Evolutionary conservation across 331 rosid genomes (phyloP), one percentile per base, ranked within the genome.

Genomic region (Telfairia occidentalis): DNA sequence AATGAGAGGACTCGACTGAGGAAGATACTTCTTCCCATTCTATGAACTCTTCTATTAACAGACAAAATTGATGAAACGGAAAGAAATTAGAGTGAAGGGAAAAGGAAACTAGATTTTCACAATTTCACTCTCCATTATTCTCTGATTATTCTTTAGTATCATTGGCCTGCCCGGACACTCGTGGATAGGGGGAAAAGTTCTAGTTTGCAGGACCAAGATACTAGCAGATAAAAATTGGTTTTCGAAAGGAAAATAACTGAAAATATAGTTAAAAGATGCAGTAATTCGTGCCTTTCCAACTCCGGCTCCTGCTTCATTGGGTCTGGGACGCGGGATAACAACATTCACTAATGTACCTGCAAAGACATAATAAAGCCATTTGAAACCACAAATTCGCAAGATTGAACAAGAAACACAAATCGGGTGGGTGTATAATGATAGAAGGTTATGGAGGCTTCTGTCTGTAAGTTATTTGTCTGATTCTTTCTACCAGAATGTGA

Each of bases 321-420:
- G 90, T 5, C 60, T 77, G 58, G 99, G 96, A 23, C 97, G 97
- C 0, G 99, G 99, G 81, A 95, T 95, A 53, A 87, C 85, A 19
- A 91, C 88, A 34, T 86, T 89, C 63, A 82, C 93, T 84, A 95
- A 79, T 32, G 88, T 59, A 84, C 99, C 99, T 95, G 89, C 84
- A 90, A 48, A 76, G 53, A 73, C 80, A 45, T 16, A 21, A 58
- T 19, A 42, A 18, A 13, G 9, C 12, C 57, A 28, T 50, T 34
- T 75, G 78, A 59, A 66, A 58, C 43, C 60, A 71, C 60, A 71
- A 42, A 32, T 18, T 58, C 3, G n/a, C 38, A 75, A 45, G 49
- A 60, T 67, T 24, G 70, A 67, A 61, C 69, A 80, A 81, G 75
- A 53, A 76, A 50, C 80, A 34, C 78, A 59, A 57, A 21, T 48